Evolutionary conservation across 2,329 filamentous ascomycete genomes (phyloP), one percentile per base, ranked within the genome.

Genomic region (Epichloe sp.): DNA sequence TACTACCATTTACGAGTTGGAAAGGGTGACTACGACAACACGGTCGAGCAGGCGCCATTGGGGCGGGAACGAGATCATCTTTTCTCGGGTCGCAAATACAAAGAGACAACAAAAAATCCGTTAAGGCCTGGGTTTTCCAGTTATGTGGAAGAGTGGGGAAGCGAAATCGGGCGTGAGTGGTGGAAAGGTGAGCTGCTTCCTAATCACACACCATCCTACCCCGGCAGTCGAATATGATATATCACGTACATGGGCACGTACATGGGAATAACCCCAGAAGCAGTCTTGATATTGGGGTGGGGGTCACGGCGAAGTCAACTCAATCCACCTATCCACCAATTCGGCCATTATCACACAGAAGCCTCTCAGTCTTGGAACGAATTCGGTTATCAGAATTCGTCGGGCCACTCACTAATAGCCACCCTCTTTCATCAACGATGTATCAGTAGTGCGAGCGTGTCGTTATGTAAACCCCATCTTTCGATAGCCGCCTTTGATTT

Each of bases 221-320:
- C 46, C 46, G 46, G 50, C 50, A 48, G 46, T 49, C 50, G 21
- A 45, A 49, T 15, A 40, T 49, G 47, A 48, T 42, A 34, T 15
- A 48, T 51, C 50, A 46, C 44, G 6, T 43, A 31, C 48, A 48
- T 48, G 15, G n/a, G 4, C 50, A 46, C 44, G 6, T 43, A 31
- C 48, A 48, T 48, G 15, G n/a, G 4, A 26, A 26, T 8, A 44
- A 43, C 6, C n/a, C 19, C 1, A 42, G 44, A 21, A 17, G 17
- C 40, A 44, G 41, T 41, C 41, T 37, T 21, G 17, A 12, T 49
- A 21, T 14, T 7, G n/a, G 4, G 34, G 11, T n/a, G 12, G 4
- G 34, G 21, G 36, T 38, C 36, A 21, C 40, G 40, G 17, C 17
- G 4, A 21, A 38, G 14, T 5, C 11, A 38, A 17, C 36, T 43